These are phyloP conservation scores for Aspergillus ochraceoroseus DNA, from an alignment of 2,329 filamentous ascomycete genomes.

Conservation along the genomic window DNA sequence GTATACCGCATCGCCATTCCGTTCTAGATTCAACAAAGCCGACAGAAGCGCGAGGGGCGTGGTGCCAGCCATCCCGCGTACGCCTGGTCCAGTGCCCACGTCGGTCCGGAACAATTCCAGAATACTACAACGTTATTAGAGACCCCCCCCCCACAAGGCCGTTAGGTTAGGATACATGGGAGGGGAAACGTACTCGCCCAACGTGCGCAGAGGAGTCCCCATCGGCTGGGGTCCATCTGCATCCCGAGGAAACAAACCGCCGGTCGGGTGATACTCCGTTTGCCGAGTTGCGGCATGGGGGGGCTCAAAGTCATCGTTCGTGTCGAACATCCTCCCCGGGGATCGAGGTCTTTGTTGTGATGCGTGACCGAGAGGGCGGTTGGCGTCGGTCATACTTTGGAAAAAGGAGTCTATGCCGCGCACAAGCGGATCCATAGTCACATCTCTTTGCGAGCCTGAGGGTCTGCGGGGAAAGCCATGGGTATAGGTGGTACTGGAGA, in stretches of 20 bases:
- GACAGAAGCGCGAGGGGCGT: conserved; percentile 47
- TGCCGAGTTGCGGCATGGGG: conserved; percentile 7
- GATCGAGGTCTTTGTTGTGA: conserved; percentile 10
- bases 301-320: conserved; percentile 6
- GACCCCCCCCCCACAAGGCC: too few species aligned
- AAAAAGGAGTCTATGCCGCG: conserved; percentile 46
- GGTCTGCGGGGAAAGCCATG: conserved; percentile 21
- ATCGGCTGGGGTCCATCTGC: conserved; percentile 48
- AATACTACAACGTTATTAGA: conserved; percentile 19
- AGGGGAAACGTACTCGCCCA: conserved; percentile 46
- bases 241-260: conserved; percentile 49
- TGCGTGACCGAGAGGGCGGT: too few species aligned
- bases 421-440: conserved; percentile 28
- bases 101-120: conserved; percentile 29
- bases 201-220: conserved; percentile 44
- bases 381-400: conserved; percentile 41
- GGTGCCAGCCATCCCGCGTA: conserved; percentile 23
- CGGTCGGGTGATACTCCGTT: conserved; percentile 14
- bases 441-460: conserved; percentile 10
- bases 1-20: conserved; percentile 76
- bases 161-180: not conserved
- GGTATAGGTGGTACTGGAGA: conserved; percentile 36
- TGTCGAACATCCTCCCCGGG: not conserved
- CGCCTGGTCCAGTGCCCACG: conserved; percentile 17
- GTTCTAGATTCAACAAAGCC: conserved; percentile 37